A percentile compares a stretch with the other conserved stretches of the same genome.
These are phyloP conservation scores for Geranomyces michiganensis DNA, from an alignment of 192 early-diverging fungal genomes.

Conservation along the genomic window DNA sequence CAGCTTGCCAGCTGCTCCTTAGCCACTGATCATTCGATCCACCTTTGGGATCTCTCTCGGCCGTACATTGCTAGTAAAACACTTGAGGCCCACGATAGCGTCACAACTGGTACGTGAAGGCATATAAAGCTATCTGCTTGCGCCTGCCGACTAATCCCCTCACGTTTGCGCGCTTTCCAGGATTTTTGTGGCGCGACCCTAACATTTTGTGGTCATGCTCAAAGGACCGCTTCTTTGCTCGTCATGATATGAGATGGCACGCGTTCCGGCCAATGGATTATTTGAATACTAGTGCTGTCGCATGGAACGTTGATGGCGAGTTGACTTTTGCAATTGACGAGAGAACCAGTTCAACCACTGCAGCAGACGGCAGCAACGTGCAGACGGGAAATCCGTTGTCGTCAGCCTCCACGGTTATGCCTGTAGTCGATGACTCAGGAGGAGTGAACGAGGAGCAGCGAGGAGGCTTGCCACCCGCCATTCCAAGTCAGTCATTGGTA, in stretches of 20 bases:
- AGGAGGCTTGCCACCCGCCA: not conserved
- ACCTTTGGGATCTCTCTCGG: conserved; percentile 72
- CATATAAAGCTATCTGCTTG: not conserved
- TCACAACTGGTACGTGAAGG: conserved; percentile 60
- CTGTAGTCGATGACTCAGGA: no score
- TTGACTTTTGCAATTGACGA: conserved; percentile 64
- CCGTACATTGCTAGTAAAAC: conserved; percentile 69
- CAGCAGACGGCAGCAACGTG: no score
- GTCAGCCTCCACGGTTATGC: no score
- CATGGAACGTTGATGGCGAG: conserved; percentile 70
- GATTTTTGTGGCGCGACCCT: conserved; percentile 68
- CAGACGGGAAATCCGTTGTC: no score
- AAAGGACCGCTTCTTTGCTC: conserved; percentile 76
- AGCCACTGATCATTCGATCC: conserved; percentile 62
- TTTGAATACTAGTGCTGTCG: conserved; percentile 54
- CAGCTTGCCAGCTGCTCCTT: conserved; percentile 76
- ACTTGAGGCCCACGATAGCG: conserved; percentile 70
- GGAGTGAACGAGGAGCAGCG: not conserved
- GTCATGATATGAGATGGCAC: conserved; percentile 53
- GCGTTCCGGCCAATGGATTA: conserved; percentile 50
- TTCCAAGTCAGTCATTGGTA: not conserved
- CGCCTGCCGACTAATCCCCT: not conserved
- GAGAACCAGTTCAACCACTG: not conserved
- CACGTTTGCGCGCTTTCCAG: conserved; percentile 32
- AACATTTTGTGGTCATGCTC: conserved; percentile 70